Evolutionary conservation across 176 grass and related monocot genomes (phyloP), one percentile per base, ranked within the genome.

Genomic region (Cymbopogon citratus): DNA sequence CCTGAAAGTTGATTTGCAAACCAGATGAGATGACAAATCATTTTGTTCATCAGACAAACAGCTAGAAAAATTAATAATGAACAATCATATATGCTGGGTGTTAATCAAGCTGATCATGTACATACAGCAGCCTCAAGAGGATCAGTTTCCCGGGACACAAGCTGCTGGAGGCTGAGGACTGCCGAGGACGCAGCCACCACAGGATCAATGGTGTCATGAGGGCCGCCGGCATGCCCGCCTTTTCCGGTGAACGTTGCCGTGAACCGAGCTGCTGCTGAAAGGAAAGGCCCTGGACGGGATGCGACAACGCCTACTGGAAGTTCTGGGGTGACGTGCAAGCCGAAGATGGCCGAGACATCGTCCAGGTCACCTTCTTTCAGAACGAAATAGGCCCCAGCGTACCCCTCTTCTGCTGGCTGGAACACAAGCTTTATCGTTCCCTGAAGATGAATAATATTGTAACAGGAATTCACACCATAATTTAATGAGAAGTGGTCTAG

Each of bases 391-490:
- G 86, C 90, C 1, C 90, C 90, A 6, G 31, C 90, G 2, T 25
- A 9, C 38, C 83, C 61, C 83, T 91, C 83, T 51, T 91, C 90
- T 80, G 78, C 90, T 86, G 90, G 83, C 76, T 88, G 86, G 69
- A 91, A 91, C 38, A 88, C 69, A 48, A 91, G 86, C 63, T 88
- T 91, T 15, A 91, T 79, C 24, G 83, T 86, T 6, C 90, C 90
- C 90, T 91, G 24, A 6, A 29, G 26, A 60, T 18, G 16, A 51
- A 51, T 19, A 1, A 5, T 5, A 36, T 40, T 40, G 15, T 5
- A 14, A 49, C 5, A 49, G 14, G 46, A 18, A 49, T 49, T 19
- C 48, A 51, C 48, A 51, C 16, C 48, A 51, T 51, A 19, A 19
- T 51, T 51, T 51, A 51, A 16, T 49, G 46, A 46, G 1, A 46